Base-by-base conservation (phyloP, 305 asterid species). In the Fraxinus paxiana region DNA sequence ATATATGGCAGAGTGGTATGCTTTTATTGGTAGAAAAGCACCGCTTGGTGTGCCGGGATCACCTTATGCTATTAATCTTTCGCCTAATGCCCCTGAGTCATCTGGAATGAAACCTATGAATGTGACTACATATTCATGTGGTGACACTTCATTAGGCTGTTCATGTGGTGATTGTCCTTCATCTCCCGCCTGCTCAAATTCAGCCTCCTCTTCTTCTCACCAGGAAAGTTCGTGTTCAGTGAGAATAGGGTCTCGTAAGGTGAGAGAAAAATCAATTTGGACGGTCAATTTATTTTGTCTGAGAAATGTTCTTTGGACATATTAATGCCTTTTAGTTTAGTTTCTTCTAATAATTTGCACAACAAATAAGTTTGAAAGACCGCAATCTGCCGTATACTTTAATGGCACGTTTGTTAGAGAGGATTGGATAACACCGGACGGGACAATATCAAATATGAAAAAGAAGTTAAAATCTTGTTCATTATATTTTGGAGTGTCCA, bases 141-240 rank as follows among this genome's bases (percentile, higher is more conserved):
- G 97, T 46, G 99, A 96, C 86, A 88, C 97, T 67, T 90, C 98
- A 5, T 88, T 96, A 81, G 98, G 99, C 84, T 96, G 99, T 89
- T 96, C 99, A 18, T 96, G 99, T 81, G 99, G 99, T 79, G 99
- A 96, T 86, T 96, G 99, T 79, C 99, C 98, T 83, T 88, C 93
- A 15, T 79, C 99, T 37, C 79, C 88, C 30, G 92, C 76, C 61
- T 96, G 99, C 82, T 90, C 92, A 48, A 88, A 82, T 86, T 93
- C 97, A 13, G 92, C 88, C 78, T 30, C 72, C 3, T 92, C 97
- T 77, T 79, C 94, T 74, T 75, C 91, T 86, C 90, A 79, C 75
- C 81, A 85, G 85, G 86, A 91, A 86, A 89, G 84, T 82, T 96
- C 98, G 22, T 96, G 99, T 88, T 88, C 94, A 30, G 90, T 96